Evolutionary conservation across 345 rosid genomes (phyloP).

Genomic region (Cardamine chenopodiifolia): DNA sequence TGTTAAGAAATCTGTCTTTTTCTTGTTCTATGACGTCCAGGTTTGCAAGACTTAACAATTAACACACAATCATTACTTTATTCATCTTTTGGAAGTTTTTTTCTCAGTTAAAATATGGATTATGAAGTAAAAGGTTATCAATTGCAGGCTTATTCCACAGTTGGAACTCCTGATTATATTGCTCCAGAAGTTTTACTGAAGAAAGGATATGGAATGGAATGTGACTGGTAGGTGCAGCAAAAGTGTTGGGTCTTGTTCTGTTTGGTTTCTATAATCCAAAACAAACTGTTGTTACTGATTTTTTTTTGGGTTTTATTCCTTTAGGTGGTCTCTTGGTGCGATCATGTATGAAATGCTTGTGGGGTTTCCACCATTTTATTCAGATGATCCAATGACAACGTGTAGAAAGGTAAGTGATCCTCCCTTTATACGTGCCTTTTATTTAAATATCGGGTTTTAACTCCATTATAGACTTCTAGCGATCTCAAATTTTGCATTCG

Average conservation of each 20-base stretch:
- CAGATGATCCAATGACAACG: slow-evolving; percentile 97
- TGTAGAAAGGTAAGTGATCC: slow-evolving; percentile 78
- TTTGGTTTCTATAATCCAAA: neutral
- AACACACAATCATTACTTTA: neutral
- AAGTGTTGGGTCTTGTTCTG: slow-evolving; percentile 31
- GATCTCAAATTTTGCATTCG: neutral
- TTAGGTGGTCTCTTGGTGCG: slow-evolving; percentile 99
- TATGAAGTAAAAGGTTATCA: neutral
- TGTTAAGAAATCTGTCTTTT: neutral
- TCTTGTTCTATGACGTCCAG: neutral
- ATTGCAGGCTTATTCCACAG: slow-evolving; percentile 94
- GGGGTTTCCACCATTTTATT: slow-evolving; percentile 98
- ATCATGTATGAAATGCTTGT: slow-evolving; percentile 99
- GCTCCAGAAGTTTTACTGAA: slow-evolving; percentile 96
- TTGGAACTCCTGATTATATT: slow-evolving; percentile 97
- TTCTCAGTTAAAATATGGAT: neutral
- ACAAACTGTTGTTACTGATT: neutral
- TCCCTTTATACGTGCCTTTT: neutral
- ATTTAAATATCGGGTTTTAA: neutral
- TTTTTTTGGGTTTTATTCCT: slow-evolving; percentile 27
- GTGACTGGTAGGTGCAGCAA: slow-evolving; percentile 79
- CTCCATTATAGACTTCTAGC: neutral
- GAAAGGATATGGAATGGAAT: slow-evolving; percentile 98
- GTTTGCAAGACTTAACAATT: slow-evolving; percentile 3
- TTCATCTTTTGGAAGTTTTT: neutral